Conservation (phyloP, 2,329 filamentous ascomycete species). For the Colletotrichum coccodes region DNA sequence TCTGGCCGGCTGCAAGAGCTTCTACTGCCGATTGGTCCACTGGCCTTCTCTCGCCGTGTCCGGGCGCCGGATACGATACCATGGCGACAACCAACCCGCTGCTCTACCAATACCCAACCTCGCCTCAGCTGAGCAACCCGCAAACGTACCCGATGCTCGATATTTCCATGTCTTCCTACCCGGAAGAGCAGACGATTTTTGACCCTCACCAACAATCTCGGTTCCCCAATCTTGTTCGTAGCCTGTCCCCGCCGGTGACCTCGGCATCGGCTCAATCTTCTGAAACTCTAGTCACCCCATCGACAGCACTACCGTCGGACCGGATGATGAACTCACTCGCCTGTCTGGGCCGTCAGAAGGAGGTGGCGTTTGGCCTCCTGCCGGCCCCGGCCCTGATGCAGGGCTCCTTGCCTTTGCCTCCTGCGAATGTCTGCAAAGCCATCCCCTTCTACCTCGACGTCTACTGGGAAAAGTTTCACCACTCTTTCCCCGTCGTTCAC, state of each 20-base stretch:
- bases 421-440: conserved; percentile 46
- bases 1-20: conserved; percentile 37
- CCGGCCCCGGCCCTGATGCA: conserved; percentile 48
- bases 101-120: conserved; percentile 43
- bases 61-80: conserved; percentile 37
- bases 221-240: conserved; percentile 57
- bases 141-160: conserved; percentile 47
- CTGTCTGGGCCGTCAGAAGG: conserved; percentile 53
- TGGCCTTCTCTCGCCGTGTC: conserved; percentile 41
- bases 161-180: conserved; percentile 47
- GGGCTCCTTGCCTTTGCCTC: conserved; percentile 45
- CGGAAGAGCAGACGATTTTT: conserved; percentile 48
- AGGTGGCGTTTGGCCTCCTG: conserved; percentile 49
- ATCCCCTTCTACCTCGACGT: conserved; percentile 62
- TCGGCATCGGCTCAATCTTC: conserved; percentile 55
- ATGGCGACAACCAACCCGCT: conserved; percentile 38
- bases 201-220: conserved; percentile 47
- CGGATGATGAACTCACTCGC: conserved; percentile 46
- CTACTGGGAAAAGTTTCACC: conserved; percentile 64
- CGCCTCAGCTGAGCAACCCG: conserved; percentile 38
- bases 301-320: conserved; percentile 49
- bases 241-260: conserved; percentile 57
- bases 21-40: conserved; percentile 44
- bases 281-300: conserved; percentile 60
- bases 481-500: conserved; percentile 62